Conservation (phyloP, 805 yeast species). For the Metschnikowia cubensis region DNA sequence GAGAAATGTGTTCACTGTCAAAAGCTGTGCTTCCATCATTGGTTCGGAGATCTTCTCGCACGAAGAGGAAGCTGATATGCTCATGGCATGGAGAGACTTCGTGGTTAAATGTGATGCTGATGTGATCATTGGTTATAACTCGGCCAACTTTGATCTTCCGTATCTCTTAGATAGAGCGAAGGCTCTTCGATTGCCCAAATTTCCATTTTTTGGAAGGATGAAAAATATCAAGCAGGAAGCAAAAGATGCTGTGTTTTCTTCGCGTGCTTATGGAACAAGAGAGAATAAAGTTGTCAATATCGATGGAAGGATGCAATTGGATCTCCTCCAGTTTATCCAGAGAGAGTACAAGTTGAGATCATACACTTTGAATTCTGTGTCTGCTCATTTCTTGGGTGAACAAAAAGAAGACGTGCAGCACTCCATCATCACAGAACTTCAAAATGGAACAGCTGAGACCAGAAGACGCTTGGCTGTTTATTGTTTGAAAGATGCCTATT, state of each 20-base stretch:
- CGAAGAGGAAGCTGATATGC: slow-evolving; percentile 75
- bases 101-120: slow-evolving; percentile 86
- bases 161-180: slow-evolving; percentile 84
- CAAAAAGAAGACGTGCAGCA: slow-evolving; percentile 98
- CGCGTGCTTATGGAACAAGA: slow-evolving; percentile 94
- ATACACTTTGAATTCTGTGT: slow-evolving; percentile 90
- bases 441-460: slow-evolving; percentile 87
- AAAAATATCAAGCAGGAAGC: slow-evolving; percentile 65
- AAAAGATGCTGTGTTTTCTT: slow-evolving; percentile 78
- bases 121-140: slow-evolving; percentile 94
- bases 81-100: slow-evolving; percentile 82
- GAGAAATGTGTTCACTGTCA: slow-evolving; percentile 89
- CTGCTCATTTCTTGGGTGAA: slow-evolving; percentile 89
- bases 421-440: slow-evolving; percentile 90
- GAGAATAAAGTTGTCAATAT: slow-evolving; percentile 88
- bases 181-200: slow-evolving; percentile 58
- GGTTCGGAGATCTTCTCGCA: slow-evolving; percentile 86
- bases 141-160: slow-evolving; percentile 92
- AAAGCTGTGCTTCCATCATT: slow-evolving; percentile 87
- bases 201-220: slow-evolving; percentile 87
- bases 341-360: slow-evolving; percentile 94
- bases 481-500: slow-evolving; percentile 92
- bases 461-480: slow-evolving; percentile 94
- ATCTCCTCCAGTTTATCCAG: slow-evolving; percentile 85
- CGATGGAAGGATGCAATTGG: slow-evolving; percentile 95